These are phyloP conservation scores for Metschnikowia chrysomelidarum DNA, from an alignment of 805 yeast species.

Conservation along the genomic window DNA sequence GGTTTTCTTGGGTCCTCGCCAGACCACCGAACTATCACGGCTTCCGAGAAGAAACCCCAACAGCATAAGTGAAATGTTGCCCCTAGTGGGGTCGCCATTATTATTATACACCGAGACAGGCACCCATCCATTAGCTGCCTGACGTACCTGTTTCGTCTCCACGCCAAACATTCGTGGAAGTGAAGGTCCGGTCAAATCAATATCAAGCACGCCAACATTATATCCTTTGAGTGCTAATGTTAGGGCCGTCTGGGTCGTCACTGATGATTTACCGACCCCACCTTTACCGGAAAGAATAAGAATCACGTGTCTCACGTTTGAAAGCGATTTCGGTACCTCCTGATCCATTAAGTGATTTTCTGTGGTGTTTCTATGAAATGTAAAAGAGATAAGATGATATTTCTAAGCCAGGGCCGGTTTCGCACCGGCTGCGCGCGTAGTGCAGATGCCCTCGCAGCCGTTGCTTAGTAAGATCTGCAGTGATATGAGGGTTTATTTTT, in stretches of 20 bases:
- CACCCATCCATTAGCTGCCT: slow-evolving; percentile 83
- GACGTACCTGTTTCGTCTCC: slow-evolving; percentile 76
- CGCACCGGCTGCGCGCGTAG: neutral
- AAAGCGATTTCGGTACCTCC: slow-evolving; percentile 31
- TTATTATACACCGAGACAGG: slow-evolving; percentile 57
- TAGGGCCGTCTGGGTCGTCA: slow-evolving; percentile 92
- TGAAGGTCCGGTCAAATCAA: slow-evolving; percentile 96
- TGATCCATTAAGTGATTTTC: slow-evolving; percentile 1
- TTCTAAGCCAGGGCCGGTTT: neutral
- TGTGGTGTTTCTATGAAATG: neutral
- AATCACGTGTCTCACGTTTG: slow-evolving; percentile 69
- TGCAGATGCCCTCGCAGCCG: neutral
- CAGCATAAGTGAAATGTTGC: slow-evolving; percentile 66
- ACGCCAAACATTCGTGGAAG: slow-evolving; percentile 95
- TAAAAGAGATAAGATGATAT: neutral
- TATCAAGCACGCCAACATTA: slow-evolving; percentile 92
- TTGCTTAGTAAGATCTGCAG: slow-evolving; percentile 1
- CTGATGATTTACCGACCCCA: slow-evolving; percentile 96
- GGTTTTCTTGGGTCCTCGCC: slow-evolving; percentile 98
- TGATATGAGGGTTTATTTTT: neutral
- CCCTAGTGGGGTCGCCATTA: slow-evolving; percentile 26
- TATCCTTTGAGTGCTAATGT: slow-evolving; percentile 66
- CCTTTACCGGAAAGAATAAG: slow-evolving; percentile 92
- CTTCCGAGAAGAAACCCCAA: slow-evolving; percentile 82
- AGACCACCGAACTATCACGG: slow-evolving; percentile 87